These are phyloP conservation scores for Nyssa sinensis DNA, from an alignment of 148 eudicot species.

Conservation along the genomic window DNA sequence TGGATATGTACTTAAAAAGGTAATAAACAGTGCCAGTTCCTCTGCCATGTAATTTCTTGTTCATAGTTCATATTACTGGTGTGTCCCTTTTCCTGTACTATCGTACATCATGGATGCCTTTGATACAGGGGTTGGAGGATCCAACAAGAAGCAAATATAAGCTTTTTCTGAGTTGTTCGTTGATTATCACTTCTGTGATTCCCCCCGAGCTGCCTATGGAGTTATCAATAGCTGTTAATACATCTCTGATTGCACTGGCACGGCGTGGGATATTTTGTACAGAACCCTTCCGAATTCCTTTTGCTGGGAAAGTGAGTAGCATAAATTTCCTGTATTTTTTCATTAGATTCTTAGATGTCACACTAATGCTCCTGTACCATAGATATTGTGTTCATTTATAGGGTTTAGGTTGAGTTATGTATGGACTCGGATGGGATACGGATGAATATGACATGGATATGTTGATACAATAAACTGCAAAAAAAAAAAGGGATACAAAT, in stretches of 20 bases:
- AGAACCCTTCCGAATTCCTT: slow-evolving; percentile 96
- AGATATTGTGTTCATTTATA: neutral
- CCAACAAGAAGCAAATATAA: slow-evolving; percentile 98
- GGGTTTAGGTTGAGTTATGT: no score
- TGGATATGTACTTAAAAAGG: slow-evolving; percentile 98
- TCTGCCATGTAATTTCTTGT: neutral
- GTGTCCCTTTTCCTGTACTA: neutral
- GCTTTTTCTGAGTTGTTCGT: slow-evolving; percentile 86
- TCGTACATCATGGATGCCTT: neutral
- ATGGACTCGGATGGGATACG: no score
- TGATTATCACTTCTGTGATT: slow-evolving; percentile 95
- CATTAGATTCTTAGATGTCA: neutral
- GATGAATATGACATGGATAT: no score
- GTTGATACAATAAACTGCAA: no score
- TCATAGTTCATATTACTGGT: neutral
- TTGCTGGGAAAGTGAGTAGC: slow-evolving; percentile 89
- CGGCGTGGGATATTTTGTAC: slow-evolving; percentile 93
- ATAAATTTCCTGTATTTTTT: neutral
- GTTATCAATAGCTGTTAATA: slow-evolving; percentile 95
- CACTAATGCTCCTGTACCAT: neutral
- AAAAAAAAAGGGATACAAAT: no score
- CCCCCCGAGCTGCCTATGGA: slow-evolving; percentile 99
- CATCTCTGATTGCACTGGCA: slow-evolving; percentile 94
- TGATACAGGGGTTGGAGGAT: slow-evolving; percentile 88
- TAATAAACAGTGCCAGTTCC: slow-evolving; percentile 19